Evolutionary conservation across 2,329 filamentous ascomycete species (phyloP), one percentile per base, ranked within the genome.

Genomic region (Phaeosphaeriaceae sp.): DNA sequence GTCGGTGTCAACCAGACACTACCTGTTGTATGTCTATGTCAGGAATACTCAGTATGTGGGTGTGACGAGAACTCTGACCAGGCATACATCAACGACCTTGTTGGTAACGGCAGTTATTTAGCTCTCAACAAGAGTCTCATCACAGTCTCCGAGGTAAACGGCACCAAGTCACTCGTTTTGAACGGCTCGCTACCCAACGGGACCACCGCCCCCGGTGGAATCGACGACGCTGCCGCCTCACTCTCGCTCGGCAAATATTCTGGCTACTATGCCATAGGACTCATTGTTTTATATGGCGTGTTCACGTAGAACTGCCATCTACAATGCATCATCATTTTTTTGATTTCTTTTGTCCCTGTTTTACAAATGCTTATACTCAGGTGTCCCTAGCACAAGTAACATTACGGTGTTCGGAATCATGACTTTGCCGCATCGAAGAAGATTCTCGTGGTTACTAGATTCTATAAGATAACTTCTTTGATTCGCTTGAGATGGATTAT

Each of bases 181-280:
- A 91, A 92, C 68, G 90, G 90, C n/a, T 89, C 87, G 0, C 75
- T 93, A 3, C 83, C 86, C 23, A 87, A 88, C 58, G 78, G 72
- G 2, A 79, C 77, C 0, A 76, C 74, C 2, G 72, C 76, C 2
- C 63, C 74, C 8, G 74, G 74, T 12, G 74, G 73, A 2, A 61
- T 60, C 1, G 69, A 72, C 16, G 66, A 66, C 18, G 64, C 54
- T 3, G 61, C 59, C 3, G 39, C 60, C n/a, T 41, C 50, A n/a
- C 28, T 66, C 26, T 54, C 46, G 4, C 34, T 68, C 9, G 57
- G 66, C 11, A 64, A 71, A 45, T 69, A 66, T 32, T 60, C 66
- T 15, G 74, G 77, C 2, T 75, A 69, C 45, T 76, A 72, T 67
- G 60, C 70, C 3, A 64, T 78, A 45, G 66, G 68, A 3, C 63